phyloP scores from a whole-genome alignment of 2,329 filamentous ascomycete genomes.

The Penicillium rolfsii region DNA sequence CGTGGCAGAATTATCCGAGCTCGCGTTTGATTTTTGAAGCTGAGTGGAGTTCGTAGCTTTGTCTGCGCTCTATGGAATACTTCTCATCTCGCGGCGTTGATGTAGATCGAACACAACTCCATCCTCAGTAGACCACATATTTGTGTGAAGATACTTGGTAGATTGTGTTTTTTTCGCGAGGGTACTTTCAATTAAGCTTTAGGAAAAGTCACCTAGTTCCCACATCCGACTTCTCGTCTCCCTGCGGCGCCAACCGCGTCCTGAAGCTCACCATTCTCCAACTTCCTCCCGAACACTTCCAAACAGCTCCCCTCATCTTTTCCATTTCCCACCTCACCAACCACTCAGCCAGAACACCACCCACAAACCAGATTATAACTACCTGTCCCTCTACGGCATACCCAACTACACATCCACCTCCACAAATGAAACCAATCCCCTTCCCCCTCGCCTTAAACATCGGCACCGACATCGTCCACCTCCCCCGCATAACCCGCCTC shows the following conservation, averaged over 20 bases:
- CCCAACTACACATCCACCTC: background rate
- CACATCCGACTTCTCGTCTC: background rate
- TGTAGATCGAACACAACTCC: background rate
- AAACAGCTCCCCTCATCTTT: background rate
- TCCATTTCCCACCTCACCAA: background rate
- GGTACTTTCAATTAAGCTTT: background rate
- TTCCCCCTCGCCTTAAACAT: slow-evolving; percentile 71
- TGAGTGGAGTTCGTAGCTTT: background rate
- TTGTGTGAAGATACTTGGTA: too few species aligned
- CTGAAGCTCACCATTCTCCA: background rate
- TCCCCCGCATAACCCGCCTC: slow-evolving; percentile 66
- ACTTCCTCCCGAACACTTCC: background rate
- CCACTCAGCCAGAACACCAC: background rate
- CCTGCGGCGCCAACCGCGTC: background rate
- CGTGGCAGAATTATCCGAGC: background rate
- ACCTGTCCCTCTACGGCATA: background rate
- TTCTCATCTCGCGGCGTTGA: background rate
- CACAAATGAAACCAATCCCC: slow-evolving; percentile 39
- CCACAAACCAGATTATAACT: background rate
- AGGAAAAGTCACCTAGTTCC: background rate
- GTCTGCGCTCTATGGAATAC: background rate
- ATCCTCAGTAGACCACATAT: background rate
- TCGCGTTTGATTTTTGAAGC: too few species aligned
- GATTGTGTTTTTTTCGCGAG: background rate
- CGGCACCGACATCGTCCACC: slow-evolving; percentile 77